phyloP scores from a whole-genome alignment of 106 monocot genomes.

The Dendrobium officinale region DNA sequence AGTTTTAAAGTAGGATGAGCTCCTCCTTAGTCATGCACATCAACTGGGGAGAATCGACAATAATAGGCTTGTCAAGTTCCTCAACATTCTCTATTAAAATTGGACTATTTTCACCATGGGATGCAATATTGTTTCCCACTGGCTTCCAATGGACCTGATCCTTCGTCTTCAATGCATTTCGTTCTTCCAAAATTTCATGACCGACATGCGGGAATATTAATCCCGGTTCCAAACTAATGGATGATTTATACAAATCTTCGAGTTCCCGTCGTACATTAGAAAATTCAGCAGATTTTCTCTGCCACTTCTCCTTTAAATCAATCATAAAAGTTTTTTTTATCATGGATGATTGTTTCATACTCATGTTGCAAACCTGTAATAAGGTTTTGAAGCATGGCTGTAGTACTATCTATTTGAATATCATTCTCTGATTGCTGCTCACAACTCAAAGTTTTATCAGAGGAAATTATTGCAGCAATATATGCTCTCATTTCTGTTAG shows the following conservation, averaged over 20 bases:
- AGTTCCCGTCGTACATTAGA: constrained; percentile 35
- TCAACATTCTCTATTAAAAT: constrained; percentile 13
- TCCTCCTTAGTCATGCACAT: constrained; percentile 43
- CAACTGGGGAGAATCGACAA: constrained; percentile 21
- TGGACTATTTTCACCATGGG: constrained; percentile 6
- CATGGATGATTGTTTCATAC: constrained; percentile 19
- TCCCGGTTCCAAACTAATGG: constrained; percentile 23
- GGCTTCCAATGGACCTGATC: constrained; percentile 21
- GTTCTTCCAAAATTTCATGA: constrained; percentile 32
- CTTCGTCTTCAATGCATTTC: constrained; percentile 22
- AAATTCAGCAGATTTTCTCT: constrained; percentile 25
- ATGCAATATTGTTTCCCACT: constrained; percentile 11
- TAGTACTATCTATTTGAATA: constrained; percentile 20
- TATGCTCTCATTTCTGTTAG: constrained; percentile 1
- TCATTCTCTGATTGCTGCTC: constrained; percentile 29
- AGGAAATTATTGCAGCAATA: not conserved
- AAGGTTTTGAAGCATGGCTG: constrained; percentile 11
- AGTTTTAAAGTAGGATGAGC: constrained; percentile 38
- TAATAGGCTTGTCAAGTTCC: not conserved
- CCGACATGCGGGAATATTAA: constrained; percentile 10
- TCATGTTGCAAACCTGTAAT: constrained; percentile 21
- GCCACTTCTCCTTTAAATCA: constrained; percentile 24
- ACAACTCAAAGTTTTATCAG: not conserved
- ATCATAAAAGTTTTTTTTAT: constrained; percentile 21
- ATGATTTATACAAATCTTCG: constrained; percentile 24